Evolutionary conservation across 306 rosid genomes (phyloP).

Genomic region (Prunus mira): DNA sequence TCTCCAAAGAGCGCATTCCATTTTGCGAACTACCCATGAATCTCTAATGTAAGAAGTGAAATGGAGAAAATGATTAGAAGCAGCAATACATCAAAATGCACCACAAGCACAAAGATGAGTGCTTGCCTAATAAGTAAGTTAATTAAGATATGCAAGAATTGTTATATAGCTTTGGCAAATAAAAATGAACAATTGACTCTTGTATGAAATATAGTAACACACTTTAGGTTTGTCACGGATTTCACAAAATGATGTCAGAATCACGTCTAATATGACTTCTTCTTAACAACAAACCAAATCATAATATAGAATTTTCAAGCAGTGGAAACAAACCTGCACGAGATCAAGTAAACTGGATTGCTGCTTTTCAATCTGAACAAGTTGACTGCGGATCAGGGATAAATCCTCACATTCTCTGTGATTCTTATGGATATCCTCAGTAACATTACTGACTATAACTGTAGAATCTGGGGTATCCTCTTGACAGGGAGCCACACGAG

Average conservation of each 20-base stretch:
- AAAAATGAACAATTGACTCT: neutral
- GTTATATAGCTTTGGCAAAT: neutral
- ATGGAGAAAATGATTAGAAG: neutral
- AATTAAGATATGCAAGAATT: neutral
- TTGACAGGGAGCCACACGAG: constrained; percentile 81
- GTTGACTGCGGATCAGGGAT: constrained; percentile 72
- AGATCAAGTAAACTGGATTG: constrained; percentile 84
- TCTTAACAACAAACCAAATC: neutral
- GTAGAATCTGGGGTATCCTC: constrained; percentile 54
- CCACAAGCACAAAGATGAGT: neutral
- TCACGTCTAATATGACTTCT: neutral
- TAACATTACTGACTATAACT: constrained; percentile 35
- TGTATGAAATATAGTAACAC: neutral
- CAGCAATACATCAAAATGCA: neutral
- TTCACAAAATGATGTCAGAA: neutral
- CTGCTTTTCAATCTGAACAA: constrained; percentile 88
- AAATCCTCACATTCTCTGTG: constrained; percentile 69
- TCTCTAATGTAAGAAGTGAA: constrained; percentile 43
- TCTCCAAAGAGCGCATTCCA: constrained; percentile 91
- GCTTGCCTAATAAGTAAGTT: neutral
- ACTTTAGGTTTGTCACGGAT: neutral
- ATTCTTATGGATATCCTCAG: constrained; percentile 46
- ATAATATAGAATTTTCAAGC: neutral
- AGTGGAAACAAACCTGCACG: constrained; percentile 71
- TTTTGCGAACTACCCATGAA: constrained; percentile 93